Conservation (phyloP, 139 green algal species). For the Chlorella sorokiniana region DNA sequence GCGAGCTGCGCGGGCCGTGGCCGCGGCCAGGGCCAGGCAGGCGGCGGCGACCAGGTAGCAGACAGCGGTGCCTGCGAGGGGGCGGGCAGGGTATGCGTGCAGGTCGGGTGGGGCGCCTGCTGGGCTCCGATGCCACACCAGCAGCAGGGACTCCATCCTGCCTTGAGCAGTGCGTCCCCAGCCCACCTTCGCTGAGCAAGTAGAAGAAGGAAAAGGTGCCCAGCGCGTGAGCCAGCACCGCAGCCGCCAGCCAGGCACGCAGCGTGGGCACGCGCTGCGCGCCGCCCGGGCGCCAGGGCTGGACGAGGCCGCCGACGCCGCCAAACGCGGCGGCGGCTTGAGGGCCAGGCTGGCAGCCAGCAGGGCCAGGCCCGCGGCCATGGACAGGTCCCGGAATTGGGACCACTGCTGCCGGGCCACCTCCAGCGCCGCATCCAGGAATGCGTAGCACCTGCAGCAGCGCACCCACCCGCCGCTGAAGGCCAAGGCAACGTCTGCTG, state of each 20-base stretch:
- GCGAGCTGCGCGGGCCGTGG: not conserved
- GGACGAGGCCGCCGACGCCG: not conserved
- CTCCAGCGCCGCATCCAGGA: slow-evolving; percentile 53
- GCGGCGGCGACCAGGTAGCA: slow-evolving; percentile 5
- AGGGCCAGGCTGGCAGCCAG: slow-evolving; percentile 43
- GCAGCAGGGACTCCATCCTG: not conserved
- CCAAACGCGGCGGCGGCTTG: slow-evolving; percentile 32
- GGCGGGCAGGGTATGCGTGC: not conserved
- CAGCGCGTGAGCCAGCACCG: not conserved
- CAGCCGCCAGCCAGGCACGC: not conserved
- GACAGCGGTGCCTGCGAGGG: not conserved
- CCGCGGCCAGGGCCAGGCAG: not conserved
- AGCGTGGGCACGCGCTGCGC: slow-evolving; percentile 1
- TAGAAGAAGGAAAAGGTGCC: slow-evolving; percentile 53
- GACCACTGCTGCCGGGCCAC: slow-evolving; percentile 78
- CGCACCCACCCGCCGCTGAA: too few species aligned
- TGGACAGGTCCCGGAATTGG: slow-evolving; percentile 62
- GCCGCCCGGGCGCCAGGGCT: slow-evolving; percentile 1
- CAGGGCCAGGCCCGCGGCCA: slow-evolving; percentile 60
- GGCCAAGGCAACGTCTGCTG: not conserved
- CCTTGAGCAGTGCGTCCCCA: not conserved
- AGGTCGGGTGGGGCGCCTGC: too few species aligned
- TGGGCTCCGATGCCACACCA: not conserved
- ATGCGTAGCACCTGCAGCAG: slow-evolving; percentile 31
- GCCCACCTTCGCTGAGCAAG: slow-evolving; percentile 46